Base-by-base conservation (phyloP, 78 protist genomes). In the Trichosphaerium sp. region DNA sequence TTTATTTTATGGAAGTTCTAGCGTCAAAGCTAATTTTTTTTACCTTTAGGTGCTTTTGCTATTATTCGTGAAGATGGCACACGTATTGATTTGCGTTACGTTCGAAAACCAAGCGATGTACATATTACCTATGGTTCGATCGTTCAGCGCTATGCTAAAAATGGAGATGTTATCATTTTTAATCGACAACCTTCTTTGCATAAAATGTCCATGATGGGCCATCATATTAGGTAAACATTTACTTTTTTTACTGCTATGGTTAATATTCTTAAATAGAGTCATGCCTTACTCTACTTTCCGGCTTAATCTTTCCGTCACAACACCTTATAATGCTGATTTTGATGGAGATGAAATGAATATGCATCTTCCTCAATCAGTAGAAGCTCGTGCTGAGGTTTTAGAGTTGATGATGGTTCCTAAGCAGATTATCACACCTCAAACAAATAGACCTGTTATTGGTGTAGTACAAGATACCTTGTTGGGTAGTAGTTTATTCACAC, bases 301-400 rank as follows among this genome's bases (percentile, higher is more conserved):
- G 25, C 80, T 98, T 37, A 98, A 98, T 74, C 85, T 98, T 18
- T 74, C 92, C 37, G 95, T 87, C 54, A 95, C 99, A 7, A 42
- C 99, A 10, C 99, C 99, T 32, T 98, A 98, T 89, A 98, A 98
- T 78, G 99, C 99, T 32, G 99, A 98, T 75, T 98, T 98, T 38
- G 99, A 98, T 69, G 99, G 99, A 32, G 99, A 98, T 55, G 99
- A 98, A 72, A 98, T 98, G 99, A 98, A 98, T 76, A 65, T 96
- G 64, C 99, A 98, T 85, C 94, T 96, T 31, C 97, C 99, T 5
- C 99, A 97, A 64, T 32, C 92, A 4, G 34, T 84, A 37, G 88
- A 83, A 63, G 77, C 99, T 2, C 63, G 91, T 70, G 93, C 98
- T 0, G 99, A 97, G 80, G 69, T 91, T 15, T 10, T 39, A 0